Evolutionary conservation across 768 basidiomycete species (phyloP), one percentile per base, ranked within the genome.

Genomic region (Rhizopogon salebrosus): DNA sequence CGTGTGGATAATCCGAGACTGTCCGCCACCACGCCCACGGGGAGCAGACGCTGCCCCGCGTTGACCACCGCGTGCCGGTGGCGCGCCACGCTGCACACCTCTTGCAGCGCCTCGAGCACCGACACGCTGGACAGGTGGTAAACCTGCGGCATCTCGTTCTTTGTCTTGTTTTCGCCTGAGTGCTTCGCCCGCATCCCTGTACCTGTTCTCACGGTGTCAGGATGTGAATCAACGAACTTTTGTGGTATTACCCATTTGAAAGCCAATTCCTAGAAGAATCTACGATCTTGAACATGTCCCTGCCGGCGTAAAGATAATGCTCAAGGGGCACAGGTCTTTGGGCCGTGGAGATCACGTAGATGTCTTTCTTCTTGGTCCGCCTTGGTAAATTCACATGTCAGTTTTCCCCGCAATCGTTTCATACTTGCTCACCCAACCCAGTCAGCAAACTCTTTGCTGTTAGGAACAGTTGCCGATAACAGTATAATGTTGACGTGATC

Each of bases 401-500:
- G 14, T 20, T 14, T 22, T 6, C 22, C 20, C 5, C 16, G 45
- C 29, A 34, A 34, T 14, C 3, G 22, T 22, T 18, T 5, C 22
- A 45, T 23, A 13, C 24, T 22, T 43, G 65, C 87, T 64, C 66
- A 98, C 95, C 97, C 97, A 54, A 98, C 95, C 97, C 97, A 99
- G 59, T 94, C 94, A 4, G 97, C 97, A 64, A 99, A 99, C 64
- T 98, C 97, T 64, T 88, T 92, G 11, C 95, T 92, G 63, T 99
- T 99, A 7, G 97, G 95, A 0, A 99, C 95, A 2, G 97, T 99
- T 8, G 97, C 97, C 3, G 95, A 98, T 14, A 99, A 75, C 39
- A 99, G 75, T 51, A 99, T 98, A 63, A 99, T 98, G 68, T 89
- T 95, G 66, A 98, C 89, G 70, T 99, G 95, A 59, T 98, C 97